These are phyloP conservation scores for Tolypocladium amazonense DNA, from an alignment of 2,329 filamentous ascomycete species.

Conservation along the genomic window DNA sequence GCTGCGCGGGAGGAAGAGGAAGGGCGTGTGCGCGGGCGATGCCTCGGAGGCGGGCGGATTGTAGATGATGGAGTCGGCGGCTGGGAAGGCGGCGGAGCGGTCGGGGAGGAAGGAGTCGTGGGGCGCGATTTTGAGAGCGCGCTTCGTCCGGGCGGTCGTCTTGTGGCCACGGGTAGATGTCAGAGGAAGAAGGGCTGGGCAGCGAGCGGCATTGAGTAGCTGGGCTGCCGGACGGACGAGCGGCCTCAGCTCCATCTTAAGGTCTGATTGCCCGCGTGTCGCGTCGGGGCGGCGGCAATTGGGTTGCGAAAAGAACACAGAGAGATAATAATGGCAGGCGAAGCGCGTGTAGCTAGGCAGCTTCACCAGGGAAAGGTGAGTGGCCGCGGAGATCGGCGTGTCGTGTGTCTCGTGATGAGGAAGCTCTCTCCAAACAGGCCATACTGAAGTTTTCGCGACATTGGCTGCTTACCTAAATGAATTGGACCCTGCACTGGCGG, in stretches of 20 bases:
- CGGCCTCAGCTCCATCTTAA: conserved; percentile 23
- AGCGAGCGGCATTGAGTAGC: conserved; percentile 17
- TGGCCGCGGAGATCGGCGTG: not conserved
- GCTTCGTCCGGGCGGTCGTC: conserved; percentile 43
- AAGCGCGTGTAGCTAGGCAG: not conserved
- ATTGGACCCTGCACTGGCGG: not conserved
- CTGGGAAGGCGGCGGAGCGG: conserved; percentile 17
- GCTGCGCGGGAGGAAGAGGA: conserved; percentile 50
- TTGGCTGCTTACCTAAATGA: not conserved
- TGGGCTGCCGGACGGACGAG: conserved; percentile 23
- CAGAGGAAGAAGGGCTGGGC: conserved; percentile 11
- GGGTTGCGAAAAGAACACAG: not conserved
- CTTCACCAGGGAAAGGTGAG: not conserved
- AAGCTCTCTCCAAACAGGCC: not conserved
- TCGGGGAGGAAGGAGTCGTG: conserved; percentile 47
- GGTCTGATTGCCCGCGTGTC: not conserved
- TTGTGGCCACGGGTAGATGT: conserved; percentile 32
- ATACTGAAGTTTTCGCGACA: not conserved
- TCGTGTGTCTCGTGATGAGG: not conserved
- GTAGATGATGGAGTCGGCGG: conserved; percentile 37
- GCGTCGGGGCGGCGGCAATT: not conserved
- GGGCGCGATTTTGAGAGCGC: conserved; percentile 47
- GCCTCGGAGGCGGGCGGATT: conserved; percentile 44
- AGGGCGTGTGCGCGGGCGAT: conserved; percentile 54
- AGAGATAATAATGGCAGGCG: not conserved